These are phyloP conservation scores for Plasmodium coatneyi DNA, from an alignment of 169 alveolate species.

Conservation along the genomic window DNA sequence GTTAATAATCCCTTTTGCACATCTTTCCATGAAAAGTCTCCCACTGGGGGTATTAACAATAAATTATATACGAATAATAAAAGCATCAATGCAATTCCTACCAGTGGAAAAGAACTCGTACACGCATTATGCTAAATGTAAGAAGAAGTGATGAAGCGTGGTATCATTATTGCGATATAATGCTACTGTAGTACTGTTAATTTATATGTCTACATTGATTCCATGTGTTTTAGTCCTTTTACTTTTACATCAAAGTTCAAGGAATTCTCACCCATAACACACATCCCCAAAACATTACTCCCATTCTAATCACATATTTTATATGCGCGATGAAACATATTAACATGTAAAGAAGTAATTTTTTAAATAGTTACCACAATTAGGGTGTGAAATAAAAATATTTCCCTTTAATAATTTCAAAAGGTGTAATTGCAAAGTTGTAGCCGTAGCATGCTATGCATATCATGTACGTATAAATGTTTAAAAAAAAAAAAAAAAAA, in stretches of 20 bases:
- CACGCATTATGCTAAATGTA: not conserved
- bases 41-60: not conserved
- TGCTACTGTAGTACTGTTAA: not conserved
- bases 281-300: not conserved
- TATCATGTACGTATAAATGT: not conserved
- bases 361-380: not conserved
- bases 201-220: not conserved
- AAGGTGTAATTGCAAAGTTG: not conserved
- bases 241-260: not conserved
- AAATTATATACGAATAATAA: not conserved
- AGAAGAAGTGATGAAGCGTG: not conserved
- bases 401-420: not conserved
- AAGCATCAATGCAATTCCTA: not conserved
- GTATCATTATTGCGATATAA: not conserved
- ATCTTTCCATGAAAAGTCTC: not conserved
- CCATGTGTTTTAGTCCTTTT: not conserved
- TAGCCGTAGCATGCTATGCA: not conserved
- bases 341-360: not conserved
- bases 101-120: not conserved
- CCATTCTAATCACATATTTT: not conserved
- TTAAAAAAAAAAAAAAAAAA: not conserved
- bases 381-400: not conserved
- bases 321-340: not conserved
- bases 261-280: not conserved
- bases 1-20: not conserved